Percentiles rank a stretch among this genome's conserved stretches.
These are phyloP conservation scores for Sporothrix humicola DNA, from an alignment of 2,329 filamentous ascomycete species.

Conservation along the genomic window DNA sequence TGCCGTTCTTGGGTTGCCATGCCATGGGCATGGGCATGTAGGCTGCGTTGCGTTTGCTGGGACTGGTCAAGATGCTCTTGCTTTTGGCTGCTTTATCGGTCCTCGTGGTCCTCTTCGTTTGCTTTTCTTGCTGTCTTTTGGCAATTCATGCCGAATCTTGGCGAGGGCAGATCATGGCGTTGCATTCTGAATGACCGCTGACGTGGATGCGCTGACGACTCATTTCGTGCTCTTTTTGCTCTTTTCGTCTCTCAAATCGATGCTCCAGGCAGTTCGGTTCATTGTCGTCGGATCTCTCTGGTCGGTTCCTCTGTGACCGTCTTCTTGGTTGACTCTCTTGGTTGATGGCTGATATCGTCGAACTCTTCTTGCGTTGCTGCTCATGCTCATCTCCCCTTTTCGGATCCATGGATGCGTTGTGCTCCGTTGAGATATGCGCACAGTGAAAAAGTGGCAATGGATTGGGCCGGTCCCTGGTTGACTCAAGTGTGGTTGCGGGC, in stretches of 20 bases:
- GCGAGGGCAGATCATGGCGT: not conserved
- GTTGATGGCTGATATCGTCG: not conserved
- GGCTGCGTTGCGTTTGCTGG: not conserved
- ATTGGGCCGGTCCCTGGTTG: slow-evolving; percentile 12
- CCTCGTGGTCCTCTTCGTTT: slow-evolving; percentile 1
- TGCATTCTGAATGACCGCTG: not conserved
- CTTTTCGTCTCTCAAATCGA: not conserved
- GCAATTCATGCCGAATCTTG: slow-evolving; percentile 6
- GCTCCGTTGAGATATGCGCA: not conserved
- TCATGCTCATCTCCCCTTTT: not conserved
- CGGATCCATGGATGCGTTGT: slow-evolving; percentile 2
- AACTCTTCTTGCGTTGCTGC: not conserved
- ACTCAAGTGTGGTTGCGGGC: not conserved
- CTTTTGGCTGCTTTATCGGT: not conserved
- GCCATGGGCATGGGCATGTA: not conserved
- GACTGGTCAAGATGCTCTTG: not conserved
- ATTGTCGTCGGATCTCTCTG: slow-evolving; percentile 2
- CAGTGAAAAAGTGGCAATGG: not conserved
- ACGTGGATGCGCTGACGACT: slow-evolving; percentile 5
- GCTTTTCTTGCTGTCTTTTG: not conserved
- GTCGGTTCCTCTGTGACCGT: not conserved
- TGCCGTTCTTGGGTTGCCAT: not conserved
- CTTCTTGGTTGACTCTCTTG: not conserved
- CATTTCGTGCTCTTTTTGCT: not conserved
- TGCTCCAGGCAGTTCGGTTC: slow-evolving; percentile 1